These are phyloP conservation scores for Epichloe typhina DNA, from an alignment of 2,329 filamentous ascomycete species.

Conservation along the genomic window DNA sequence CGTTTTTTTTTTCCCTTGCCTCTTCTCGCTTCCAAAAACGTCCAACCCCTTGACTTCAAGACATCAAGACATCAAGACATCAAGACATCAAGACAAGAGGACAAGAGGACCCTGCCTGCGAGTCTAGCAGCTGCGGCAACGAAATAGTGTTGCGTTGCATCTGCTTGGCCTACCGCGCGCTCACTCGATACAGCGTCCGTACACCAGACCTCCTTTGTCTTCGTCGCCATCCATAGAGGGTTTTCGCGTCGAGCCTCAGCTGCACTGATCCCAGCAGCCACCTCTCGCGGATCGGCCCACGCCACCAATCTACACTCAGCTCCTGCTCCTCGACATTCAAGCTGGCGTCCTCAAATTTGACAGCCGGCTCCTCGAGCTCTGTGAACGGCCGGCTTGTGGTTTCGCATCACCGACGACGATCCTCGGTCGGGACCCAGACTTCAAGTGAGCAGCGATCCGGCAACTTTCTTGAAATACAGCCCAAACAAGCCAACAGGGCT, in stretches of 20 bases:
- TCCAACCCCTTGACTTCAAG: neutral
- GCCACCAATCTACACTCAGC: neutral
- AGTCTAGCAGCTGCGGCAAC: too few species aligned
- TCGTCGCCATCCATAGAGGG: neutral
- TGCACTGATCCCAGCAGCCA: slow-evolving; percentile 2
- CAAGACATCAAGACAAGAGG: neutral
- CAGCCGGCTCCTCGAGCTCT: slow-evolving; percentile 41
- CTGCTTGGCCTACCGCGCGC: too few species aligned
- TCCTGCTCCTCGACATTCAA: slow-evolving; percentile 18
- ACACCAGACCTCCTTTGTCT: neutral
- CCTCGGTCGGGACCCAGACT: slow-evolving; percentile 25
- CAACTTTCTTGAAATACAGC: slow-evolving; percentile 18
- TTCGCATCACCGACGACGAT: slow-evolving; percentile 37
- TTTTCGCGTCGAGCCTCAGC: neutral
- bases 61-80: too few species aligned
- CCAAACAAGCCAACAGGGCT: slow-evolving; percentile 16
- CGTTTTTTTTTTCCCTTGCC: neutral
- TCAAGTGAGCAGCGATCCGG: slow-evolving; percentile 19
- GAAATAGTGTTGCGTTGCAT: too few species aligned
- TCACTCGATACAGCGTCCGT: too few species aligned
- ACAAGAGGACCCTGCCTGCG: neutral
- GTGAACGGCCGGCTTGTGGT: slow-evolving; percentile 34
- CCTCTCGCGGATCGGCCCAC: neutral
- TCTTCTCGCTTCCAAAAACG: neutral
- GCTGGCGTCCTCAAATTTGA: slow-evolving; percentile 37